Conservation (phyloP, 2,329 filamentous ascomycete genomes). For the Aspergillus unguis region DNA sequence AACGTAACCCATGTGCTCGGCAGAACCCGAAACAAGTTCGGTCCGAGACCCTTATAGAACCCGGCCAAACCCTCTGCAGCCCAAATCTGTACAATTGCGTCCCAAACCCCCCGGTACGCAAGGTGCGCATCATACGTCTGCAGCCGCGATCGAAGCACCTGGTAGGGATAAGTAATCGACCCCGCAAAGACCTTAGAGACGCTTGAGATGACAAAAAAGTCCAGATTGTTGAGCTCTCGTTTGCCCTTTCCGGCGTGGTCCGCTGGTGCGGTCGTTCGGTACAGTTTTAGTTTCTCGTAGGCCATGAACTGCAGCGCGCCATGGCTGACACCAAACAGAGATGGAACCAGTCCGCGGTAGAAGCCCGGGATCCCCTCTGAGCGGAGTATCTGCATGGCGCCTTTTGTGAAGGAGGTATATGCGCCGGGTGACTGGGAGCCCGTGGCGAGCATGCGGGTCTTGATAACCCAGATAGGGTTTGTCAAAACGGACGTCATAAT, state of each 20-base stretch:
- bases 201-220: constrained; percentile 77
- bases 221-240: constrained; percentile 61
- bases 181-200: constrained; percentile 83
- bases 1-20: constrained; percentile 97
- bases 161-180: constrained; percentile 90
- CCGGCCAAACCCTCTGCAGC: constrained; percentile 72
- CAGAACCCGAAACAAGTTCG: constrained; percentile 84
- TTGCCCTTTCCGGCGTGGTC: not conserved
- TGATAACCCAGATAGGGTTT: constrained; percentile 97
- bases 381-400: constrained; percentile 62
- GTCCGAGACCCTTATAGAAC: constrained; percentile 88
- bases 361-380: constrained; percentile 76
- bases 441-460: constrained; percentile 92
- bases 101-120: constrained; percentile 68
- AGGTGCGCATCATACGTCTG: constrained; percentile 82
- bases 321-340: constrained; percentile 82
- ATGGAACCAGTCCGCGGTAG: constrained; percentile 80
- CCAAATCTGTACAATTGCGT: constrained; percentile 73
- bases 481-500: constrained; percentile 76
- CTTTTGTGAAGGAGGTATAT: constrained; percentile 73
- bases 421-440: constrained; percentile 71
- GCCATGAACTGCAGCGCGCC: constrained; percentile 94
- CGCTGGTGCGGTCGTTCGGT: constrained; percentile 46
- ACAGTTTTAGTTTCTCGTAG: constrained; percentile 73
- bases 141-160: constrained; percentile 81